Evolutionary conservation across 2,329 filamentous ascomycete genomes (phyloP), one percentile per base, ranked within the genome.

Genomic region (Aspergillus sp.): DNA sequence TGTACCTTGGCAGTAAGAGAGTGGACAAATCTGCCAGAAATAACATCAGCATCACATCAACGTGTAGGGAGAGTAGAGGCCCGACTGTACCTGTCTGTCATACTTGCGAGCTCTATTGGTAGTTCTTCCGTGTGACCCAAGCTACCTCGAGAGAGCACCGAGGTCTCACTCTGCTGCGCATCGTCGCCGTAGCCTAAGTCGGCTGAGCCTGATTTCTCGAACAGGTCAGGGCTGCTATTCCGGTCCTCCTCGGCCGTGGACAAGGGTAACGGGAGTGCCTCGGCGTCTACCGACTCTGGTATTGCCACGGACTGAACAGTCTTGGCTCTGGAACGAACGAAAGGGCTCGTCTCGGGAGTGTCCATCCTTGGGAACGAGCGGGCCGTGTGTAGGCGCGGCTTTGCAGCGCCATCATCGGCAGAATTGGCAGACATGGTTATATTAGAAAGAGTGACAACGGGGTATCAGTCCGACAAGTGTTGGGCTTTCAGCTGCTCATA

Each of bases 81-180:
- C 9, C 5, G 23, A 43, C 66, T 75, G 63, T 81, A 92, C 91
- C 91, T 91, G 76, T 98, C 94, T 19, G 90, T 92, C 72, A 97
- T 80, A 75, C 91, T 95, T 60, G 95, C 85, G 61, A 99, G 86
- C 82, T 99, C 95, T 70, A 97, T 95, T 13, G 95, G 95, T 45
- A 99, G 86, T 71, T 97, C 91, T 69, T 96, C 91, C 64, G 95
- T 89, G 59, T 91, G 89, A 64, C 91, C 85, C 3, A 90, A 81
- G 12, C 81, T 59, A 56, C 71, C 72, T 15, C 70, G 67, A 17
- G 74, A 73, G 8, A 74, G 70, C 15, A 74, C 70, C 41, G 73
- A 74, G n/a, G 67, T 69, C 50, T 74, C 70, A 36, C 67, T 67
- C 36, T 75, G 71, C 48, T 70, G 64, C 15, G 64, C 65, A 57